Base-by-base conservation (phyloP, 495 filamentous ascomycete genomes). In the Penicilliopsis zonata region DNA sequence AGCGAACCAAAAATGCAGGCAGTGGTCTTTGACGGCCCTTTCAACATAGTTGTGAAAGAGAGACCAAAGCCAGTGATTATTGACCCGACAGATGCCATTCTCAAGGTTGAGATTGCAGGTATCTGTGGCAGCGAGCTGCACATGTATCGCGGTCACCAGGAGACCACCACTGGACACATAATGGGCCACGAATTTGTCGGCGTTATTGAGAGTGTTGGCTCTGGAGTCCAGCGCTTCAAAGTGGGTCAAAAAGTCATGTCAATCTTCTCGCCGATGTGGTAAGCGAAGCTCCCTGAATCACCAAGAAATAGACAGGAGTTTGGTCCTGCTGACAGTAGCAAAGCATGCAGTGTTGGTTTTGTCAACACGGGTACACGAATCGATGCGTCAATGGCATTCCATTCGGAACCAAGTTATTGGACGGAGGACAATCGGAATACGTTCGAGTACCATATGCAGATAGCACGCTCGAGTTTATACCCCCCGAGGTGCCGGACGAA, bases 401-500 rank as follows among this genome's bases (percentile, higher is more conserved):
- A 1, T 93, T 85, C 46, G 87, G 87, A n/a, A 72, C 61, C 9
- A 50, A 58, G 1, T 48, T 52, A 0, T 40, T 94, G 8, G 86
- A 93, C 48, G 86, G 86, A 29, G 86, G 69, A 0, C 86, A 95
- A 53, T 86, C 87, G 3, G 82, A 93, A 49, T 94, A 78, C 50
- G 78, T 87, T 14, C 75, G 85, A 2, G 67, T 92, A 3, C 87
- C 87, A 1, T 57, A 80, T 24, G 87, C 87, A 4, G 83, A 92
- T 41, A 68, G 74, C 0, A 94, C 83, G 0, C 70, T 78, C 22
- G n/a, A n/a, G n/a, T n/a, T n/a, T n/a, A n/a, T n/a, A n/a, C n/a
- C n/a, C n/a, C n/a, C n/a, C n/a, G n/a, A n/a, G n/a, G n/a, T n/a
- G n/a, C n/a, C n/a, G n/a, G n/a, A n/a, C n/a, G n/a, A n/a, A n/a